Percentiles rank a stretch among this genome's conserved stretches.
Conservation (phyloP, 768 basidiomycete genomes). For the Tephrocybe sp. region DNA sequence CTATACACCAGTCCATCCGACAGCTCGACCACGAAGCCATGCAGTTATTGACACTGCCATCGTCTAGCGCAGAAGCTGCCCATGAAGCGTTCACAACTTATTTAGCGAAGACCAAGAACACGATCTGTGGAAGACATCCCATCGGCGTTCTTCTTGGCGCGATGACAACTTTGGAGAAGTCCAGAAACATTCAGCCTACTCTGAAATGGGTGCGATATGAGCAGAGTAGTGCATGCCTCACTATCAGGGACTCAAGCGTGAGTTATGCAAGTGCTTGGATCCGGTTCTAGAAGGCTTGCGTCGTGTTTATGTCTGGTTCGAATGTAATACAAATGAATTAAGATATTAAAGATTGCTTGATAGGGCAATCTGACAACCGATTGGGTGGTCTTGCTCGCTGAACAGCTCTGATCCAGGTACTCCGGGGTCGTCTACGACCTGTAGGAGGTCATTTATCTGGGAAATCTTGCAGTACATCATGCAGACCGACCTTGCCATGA, state of each 20-base stretch:
- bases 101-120: constrained; percentile 78
- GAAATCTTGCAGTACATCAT: background rate
- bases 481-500: constrained; percentile 51
- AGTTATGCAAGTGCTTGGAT: constrained; percentile 94
- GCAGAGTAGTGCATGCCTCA: constrained; percentile 79
- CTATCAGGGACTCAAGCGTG: constrained; percentile 80
- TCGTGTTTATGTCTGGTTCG: background rate
- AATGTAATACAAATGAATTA: background rate
- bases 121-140: constrained; percentile 95
- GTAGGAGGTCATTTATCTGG: constrained; percentile 1
- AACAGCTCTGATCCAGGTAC: constrained; percentile 64
- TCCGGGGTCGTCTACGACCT: constrained; percentile 74
- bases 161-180: constrained; percentile 53
- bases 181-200: constrained; percentile 29
- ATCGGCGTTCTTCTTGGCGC: constrained; percentile 90
- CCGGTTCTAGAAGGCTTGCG: constrained; percentile 40
- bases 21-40: constrained; percentile 87
- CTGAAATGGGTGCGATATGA: constrained; percentile 90
- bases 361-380: constrained; percentile 46
- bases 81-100: constrained; percentile 68
- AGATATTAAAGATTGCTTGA: constrained; percentile 33
- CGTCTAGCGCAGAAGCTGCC: constrained; percentile 47
- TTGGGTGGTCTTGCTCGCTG: constrained; percentile 42
- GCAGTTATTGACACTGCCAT: constrained; percentile 60
- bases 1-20: constrained; percentile 82